These are phyloP conservation scores for Trichophaea hybrida DNA, from an alignment of 2,329 filamentous ascomycete genomes.

Conservation along the genomic window DNA sequence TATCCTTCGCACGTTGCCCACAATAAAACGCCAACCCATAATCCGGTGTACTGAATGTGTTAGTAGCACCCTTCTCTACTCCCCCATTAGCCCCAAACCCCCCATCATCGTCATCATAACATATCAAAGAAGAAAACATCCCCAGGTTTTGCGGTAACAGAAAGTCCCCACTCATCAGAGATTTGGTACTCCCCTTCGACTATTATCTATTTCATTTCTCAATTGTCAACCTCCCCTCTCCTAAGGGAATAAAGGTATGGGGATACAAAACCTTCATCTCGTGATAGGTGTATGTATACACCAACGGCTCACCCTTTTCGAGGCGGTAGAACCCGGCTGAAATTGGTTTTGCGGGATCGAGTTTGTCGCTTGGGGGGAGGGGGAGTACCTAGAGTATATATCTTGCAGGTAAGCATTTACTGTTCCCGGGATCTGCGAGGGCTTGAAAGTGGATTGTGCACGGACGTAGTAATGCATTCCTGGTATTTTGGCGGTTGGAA, in stretches of 20 bases:
- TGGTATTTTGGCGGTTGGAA: neutral
- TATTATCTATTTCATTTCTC: conserved; percentile 37
- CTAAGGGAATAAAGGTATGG: neutral
- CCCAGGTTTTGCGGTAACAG: conserved; percentile 44
- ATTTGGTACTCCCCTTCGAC: conserved; percentile 53
- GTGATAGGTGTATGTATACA: conserved; percentile 55
- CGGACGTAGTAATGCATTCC: conserved; percentile 37
- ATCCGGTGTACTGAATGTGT: conserved; percentile 49
- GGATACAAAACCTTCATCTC: conserved; percentile 44
- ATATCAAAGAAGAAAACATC: conserved; percentile 53
- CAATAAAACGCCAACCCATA: conserved; percentile 48
- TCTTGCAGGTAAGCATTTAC: conserved; percentile 56
- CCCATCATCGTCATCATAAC: neutral
- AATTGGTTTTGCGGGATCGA: conserved; percentile 45
- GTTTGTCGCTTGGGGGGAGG: conserved; percentile 35
- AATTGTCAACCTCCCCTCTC: neutral
- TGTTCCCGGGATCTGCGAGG: conserved; percentile 47
- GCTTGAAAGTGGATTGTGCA: conserved; percentile 47
- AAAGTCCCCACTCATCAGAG: conserved; percentile 46
- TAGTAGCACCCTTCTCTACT: conserved; percentile 42
- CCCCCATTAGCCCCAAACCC: neutral
- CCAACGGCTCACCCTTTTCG: conserved; percentile 51
- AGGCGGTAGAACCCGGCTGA: conserved; percentile 52
- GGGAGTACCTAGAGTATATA: conserved; percentile 39
- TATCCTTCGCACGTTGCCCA: conserved; percentile 26